These are phyloP conservation scores for Colletotrichum cuscutae DNA, from an alignment of 2,329 filamentous ascomycete species.

Conservation along the genomic window DNA sequence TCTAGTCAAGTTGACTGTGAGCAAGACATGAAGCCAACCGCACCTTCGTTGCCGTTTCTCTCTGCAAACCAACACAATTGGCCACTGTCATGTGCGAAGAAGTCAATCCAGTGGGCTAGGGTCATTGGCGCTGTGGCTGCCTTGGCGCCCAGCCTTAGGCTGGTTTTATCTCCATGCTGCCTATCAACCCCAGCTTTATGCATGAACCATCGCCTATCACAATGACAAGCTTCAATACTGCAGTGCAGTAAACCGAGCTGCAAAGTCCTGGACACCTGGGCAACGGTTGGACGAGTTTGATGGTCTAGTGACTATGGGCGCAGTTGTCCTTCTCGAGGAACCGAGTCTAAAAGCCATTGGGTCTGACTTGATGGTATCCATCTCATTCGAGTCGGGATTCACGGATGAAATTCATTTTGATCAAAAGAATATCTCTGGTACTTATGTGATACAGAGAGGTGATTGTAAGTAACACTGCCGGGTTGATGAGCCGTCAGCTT, in stretches of 20 bases:
- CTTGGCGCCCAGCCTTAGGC: too few relatives aligned
- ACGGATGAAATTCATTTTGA: not conserved
- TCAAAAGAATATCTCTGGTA: not conserved
- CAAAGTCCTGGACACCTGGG: not conserved
- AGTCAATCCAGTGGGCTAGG: not conserved
- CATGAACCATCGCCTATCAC: not conserved
- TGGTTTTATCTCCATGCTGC: not conserved
- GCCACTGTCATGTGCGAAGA: not conserved
- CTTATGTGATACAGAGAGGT: not conserved
- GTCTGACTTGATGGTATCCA: not conserved
- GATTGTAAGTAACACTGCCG: not conserved
- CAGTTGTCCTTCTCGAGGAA: not conserved
- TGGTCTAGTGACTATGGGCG: not conserved
- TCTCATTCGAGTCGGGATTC: conserved; percentile 4
- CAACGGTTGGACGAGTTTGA: not conserved
- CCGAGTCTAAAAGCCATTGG: not conserved
- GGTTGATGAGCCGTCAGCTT: not conserved
- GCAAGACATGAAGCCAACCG: fast-evolving
- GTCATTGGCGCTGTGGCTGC: not conserved
- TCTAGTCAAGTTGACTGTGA: too few relatives aligned
- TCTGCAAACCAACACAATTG: not conserved
- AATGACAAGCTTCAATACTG: not conserved
- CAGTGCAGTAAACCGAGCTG: not conserved
- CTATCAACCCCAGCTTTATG: not conserved
- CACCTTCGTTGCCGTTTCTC: too few relatives aligned